Evolutionary conservation across 345 rosid species (phyloP).

Genomic region (Populus simonii): DNA sequence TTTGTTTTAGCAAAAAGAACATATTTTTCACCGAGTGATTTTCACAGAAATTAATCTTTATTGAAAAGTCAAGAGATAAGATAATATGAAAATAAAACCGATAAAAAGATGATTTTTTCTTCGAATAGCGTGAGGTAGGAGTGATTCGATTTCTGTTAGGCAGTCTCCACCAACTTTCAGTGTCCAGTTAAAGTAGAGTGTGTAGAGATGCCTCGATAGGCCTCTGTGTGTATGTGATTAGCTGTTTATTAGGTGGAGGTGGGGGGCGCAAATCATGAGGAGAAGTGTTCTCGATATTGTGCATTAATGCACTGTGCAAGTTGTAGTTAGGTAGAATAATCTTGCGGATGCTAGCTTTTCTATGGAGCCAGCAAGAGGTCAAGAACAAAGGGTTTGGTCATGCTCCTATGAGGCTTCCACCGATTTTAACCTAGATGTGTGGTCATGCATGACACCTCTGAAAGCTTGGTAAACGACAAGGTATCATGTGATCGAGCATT

Average conservation of each 20-base stretch:
- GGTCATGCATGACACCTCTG: no score
- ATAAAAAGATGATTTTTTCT: constrained; percentile 8
- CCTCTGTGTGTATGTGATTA: not conserved
- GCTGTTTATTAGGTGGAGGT: constrained; percentile 2
- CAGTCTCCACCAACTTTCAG: constrained; percentile 27
- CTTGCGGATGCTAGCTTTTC: not conserved
- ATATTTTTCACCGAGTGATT: no score
- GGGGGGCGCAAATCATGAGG: constrained; percentile 14
- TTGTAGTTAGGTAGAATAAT: not conserved
- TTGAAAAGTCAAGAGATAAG: no score
- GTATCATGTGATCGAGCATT: no score
- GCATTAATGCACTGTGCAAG: not conserved
- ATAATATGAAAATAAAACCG: no score
- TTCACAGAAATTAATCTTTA: no score
- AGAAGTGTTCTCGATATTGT: not conserved
- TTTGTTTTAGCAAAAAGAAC: no score
- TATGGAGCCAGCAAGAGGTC: not conserved
- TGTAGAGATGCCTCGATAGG: not conserved
- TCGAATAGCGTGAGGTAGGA: constrained; percentile 11
- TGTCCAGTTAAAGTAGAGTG: not conserved
- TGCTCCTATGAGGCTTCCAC: no score
- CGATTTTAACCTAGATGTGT: no score
- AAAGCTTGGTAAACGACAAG: no score
- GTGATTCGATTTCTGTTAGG: constrained; percentile 33
- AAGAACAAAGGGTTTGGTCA: not conserved